Evolutionary conservation across 768 basidiomycete genomes (phyloP).

Genomic region (Russula brevipes): DNA sequence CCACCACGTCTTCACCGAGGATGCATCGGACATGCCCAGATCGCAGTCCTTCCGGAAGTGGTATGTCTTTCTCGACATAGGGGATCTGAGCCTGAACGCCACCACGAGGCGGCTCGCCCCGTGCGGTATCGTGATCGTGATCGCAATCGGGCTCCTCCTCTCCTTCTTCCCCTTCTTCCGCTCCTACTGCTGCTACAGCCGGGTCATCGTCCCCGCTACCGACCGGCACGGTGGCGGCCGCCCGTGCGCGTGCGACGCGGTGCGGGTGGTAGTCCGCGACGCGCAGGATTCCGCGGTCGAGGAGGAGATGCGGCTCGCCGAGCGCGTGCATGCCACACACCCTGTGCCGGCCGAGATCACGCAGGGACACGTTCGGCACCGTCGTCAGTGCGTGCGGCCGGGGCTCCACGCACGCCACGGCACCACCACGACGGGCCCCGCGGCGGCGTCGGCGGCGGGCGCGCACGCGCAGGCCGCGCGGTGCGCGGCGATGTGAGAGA

Average conservation of each 20-base stretch:
- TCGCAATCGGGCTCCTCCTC: no score
- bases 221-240: no score
- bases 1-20: slow-evolving; percentile 11
- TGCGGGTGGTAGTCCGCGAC: slow-evolving; percentile 8
- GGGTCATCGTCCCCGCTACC: no score
- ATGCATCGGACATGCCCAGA: not conserved
- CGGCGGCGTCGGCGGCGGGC: not conserved
- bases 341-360: no score
- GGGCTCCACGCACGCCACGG: slow-evolving; percentile 4
- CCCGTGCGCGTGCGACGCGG: not conserved
- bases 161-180: no score
- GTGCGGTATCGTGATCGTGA: no score
- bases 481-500: not conserved
- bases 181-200: no score
- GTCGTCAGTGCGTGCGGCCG: not conserved
- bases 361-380: not conserved
- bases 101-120: no score
- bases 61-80: not conserved
- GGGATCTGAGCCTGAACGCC: not conserved
- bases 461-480: not conserved
- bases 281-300: not conserved
- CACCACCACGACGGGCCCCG: not conserved
- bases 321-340: slow-evolving; percentile 7
- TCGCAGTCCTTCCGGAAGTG: not conserved
- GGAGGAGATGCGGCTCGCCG: not conserved